A percentile compares a stretch with the other conserved stretches of the same genome.
Conservation (phyloP, 768 basidiomycete species). For the Chalciporus chontae region DNA sequence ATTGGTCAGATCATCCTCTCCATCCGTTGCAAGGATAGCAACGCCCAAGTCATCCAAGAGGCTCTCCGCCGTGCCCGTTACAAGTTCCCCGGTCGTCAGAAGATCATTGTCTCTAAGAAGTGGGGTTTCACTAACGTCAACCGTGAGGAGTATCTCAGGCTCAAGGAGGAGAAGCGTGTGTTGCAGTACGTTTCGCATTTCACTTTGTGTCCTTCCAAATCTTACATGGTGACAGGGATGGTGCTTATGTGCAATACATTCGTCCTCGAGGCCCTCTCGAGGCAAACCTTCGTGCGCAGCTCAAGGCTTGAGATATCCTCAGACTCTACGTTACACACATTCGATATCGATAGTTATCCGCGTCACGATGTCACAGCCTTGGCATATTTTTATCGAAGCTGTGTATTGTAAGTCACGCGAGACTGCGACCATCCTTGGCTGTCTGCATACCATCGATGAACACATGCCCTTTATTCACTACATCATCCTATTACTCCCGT, state of each 20-base stretch:
- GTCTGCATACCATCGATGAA: neutral
- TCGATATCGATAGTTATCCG: conserved; percentile 14
- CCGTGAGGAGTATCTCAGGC: conserved; percentile 81
- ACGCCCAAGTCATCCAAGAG: conserved; percentile 88
- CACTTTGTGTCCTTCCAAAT: neutral
- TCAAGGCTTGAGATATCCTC: conserved; percentile 53
- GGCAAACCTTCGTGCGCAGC: conserved; percentile 79
- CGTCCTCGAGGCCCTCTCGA: conserved; percentile 83
- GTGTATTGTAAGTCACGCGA: conserved; percentile 8
- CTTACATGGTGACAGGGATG: conserved; percentile 49
- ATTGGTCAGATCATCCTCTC: conserved; percentile 94
- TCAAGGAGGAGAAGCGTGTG: conserved; percentile 89
- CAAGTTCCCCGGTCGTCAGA: conserved; percentile 99
- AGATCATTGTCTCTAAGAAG: conserved; percentile 96
- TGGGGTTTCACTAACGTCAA: conserved; percentile 98
- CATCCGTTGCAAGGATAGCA: conserved; percentile 88
- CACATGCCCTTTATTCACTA: conserved; percentile 71
- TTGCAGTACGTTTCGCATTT: conserved; percentile 59
- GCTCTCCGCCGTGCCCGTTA: conserved; percentile 96
- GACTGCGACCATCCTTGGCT: neutral
- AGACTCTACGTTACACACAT: conserved; percentile 23
- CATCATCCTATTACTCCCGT: conserved; percentile 46
- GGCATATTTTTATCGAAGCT: conserved; percentile 8
- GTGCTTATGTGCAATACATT: conserved; percentile 94
- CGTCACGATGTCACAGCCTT: conserved; percentile 18